Percentiles rank a stretch among this genome's conserved stretches.
phyloP scores from a whole-genome alignment of 1,139 yeast genomes.

The Sugiyamaella neomexicana region DNA sequence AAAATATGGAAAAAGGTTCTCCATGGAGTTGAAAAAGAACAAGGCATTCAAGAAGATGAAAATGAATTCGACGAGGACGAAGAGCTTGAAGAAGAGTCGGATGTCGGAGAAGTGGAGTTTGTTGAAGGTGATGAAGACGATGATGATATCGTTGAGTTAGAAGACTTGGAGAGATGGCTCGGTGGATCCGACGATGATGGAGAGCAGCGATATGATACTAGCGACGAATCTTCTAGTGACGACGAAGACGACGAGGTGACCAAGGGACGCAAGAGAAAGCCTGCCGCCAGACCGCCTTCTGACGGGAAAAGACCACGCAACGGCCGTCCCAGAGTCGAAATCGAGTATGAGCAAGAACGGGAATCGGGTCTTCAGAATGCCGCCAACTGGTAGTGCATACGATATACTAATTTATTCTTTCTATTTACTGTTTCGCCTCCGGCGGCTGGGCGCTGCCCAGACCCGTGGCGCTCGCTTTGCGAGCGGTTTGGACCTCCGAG shows the following conservation, averaged over 20 bases:
- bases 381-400: slow-evolving; percentile 5
- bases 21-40: slow-evolving; percentile 63
- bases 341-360: slow-evolving; percentile 75
- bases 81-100: slow-evolving; percentile 50
- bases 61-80: slow-evolving; percentile 64
- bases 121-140: slow-evolving; percentile 66
- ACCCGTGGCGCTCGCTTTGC: neutral
- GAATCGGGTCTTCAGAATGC: slow-evolving; percentile 7
- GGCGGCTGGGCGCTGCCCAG: too few species aligned
- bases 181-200: slow-evolving; percentile 37
- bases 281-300: slow-evolving; percentile 22
- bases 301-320: slow-evolving; percentile 40
- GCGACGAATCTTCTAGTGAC: slow-evolving; percentile 37
- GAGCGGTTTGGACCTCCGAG: too few species aligned
- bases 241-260: slow-evolving; percentile 44
- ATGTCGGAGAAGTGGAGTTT: slow-evolving; percentile 64
- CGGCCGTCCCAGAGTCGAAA: slow-evolving; percentile 74
- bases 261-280: slow-evolving; percentile 35
- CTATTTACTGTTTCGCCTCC: too few species aligned
- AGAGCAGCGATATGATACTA: slow-evolving; percentile 21
- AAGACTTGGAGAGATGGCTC: slow-evolving; percentile 40
- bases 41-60: slow-evolving; percentile 58
- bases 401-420: neutral
- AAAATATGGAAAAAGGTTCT: slow-evolving; percentile 92
- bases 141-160: slow-evolving; percentile 35